These are phyloP conservation scores for Pythium myriotylum DNA, from an alignment of 352 stramenopile genomes.

Conservation along the genomic window DNA sequence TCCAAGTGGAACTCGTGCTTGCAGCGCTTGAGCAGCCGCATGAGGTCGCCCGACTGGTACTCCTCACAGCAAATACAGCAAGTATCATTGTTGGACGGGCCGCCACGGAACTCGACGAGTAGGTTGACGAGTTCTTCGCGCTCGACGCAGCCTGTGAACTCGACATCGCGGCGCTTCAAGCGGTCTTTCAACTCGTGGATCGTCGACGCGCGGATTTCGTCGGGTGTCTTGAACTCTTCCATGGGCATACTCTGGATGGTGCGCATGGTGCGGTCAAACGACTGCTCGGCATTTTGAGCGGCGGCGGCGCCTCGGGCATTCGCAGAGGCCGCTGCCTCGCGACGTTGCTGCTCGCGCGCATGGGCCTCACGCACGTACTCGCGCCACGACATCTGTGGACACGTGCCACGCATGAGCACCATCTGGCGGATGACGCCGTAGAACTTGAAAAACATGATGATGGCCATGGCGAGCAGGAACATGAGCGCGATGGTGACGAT, in stretches of 20 bases:
- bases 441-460: slow-evolving; percentile 59
- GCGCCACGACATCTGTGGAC: slow-evolving; percentile 59
- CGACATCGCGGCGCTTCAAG: slow-evolving; percentile 65
- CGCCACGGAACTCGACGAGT: slow-evolving; percentile 72
- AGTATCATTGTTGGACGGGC: slow-evolving; percentile 82
- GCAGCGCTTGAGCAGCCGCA: slow-evolving; percentile 79
- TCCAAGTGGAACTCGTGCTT: slow-evolving; percentile 90
- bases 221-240: slow-evolving; percentile 72
- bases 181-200: slow-evolving; percentile 80
- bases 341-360: slow-evolving; percentile 36
- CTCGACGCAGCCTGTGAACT: slow-evolving; percentile 64
- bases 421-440: slow-evolving; percentile 56
- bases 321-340: slow-evolving; percentile 39
- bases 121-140: slow-evolving; percentile 71
- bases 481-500: slow-evolving; percentile 58
- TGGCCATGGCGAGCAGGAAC: slow-evolving; percentile 56
- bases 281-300: slow-evolving; percentile 42
- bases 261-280: slow-evolving; percentile 71
- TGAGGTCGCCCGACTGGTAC: slow-evolving; percentile 75
- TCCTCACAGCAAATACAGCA: slow-evolving; percentile 90
- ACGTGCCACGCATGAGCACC: slow-evolving; percentile 37
- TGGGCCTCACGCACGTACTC: slow-evolving; percentile 63
- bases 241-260: slow-evolving; percentile 83
- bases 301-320: slow-evolving; percentile 34
- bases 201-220: slow-evolving; percentile 51